Evolutionary conservation across 257 asterid genomes (phyloP).

Genomic region (Coffea eugenioides): DNA sequence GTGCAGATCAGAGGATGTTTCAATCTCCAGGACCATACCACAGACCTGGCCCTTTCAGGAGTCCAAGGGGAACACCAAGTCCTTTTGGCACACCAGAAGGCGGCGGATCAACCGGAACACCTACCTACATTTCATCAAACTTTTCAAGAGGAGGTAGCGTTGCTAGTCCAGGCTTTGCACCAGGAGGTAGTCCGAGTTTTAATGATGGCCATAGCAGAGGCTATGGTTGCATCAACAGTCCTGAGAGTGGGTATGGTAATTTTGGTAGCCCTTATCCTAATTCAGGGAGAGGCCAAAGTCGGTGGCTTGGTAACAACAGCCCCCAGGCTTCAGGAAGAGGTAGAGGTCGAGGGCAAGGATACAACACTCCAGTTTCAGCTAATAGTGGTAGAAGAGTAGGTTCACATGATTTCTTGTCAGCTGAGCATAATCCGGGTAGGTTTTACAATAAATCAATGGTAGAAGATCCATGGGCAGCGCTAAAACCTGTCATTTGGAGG

Average conservation of each 20-base stretch:
- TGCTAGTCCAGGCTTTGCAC: slow-evolving; percentile 30
- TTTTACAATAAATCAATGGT: slow-evolving; percentile 69
- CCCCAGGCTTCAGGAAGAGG: slow-evolving; percentile 18
- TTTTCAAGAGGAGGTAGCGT: slow-evolving; percentile 26
- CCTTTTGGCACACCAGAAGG: slow-evolving; percentile 35
- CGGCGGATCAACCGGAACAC: slow-evolving; percentile 31
- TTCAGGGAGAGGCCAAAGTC: slow-evolving; percentile 24
- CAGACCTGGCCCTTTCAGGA: slow-evolving; percentile 27
- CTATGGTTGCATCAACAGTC: slow-evolving; percentile 27
- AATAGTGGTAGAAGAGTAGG: slow-evolving; percentile 35
- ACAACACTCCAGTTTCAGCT: slow-evolving; percentile 27
- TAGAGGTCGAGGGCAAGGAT: slow-evolving; percentile 36
- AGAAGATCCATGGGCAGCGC: slow-evolving; percentile 73
- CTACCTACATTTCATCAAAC: slow-evolving; percentile 37
- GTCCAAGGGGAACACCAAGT: slow-evolving; percentile 28
- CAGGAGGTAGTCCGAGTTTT: slow-evolving; percentile 26
- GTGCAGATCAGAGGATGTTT: slow-evolving; percentile 35
- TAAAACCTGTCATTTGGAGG: slow-evolving; percentile 64
- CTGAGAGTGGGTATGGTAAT: slow-evolving; percentile 33
- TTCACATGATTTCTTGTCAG: slow-evolving; percentile 30
- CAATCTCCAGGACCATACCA: slow-evolving; percentile 39
- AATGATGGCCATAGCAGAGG: slow-evolving; percentile 46
- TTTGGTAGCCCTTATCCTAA: slow-evolving; percentile 22
- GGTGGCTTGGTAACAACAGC: slow-evolving; percentile 15
- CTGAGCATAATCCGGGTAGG: slow-evolving; percentile 38